phyloP scores from a whole-genome alignment of 169 alveolate species.

The Cryptosporidium tyzzeri region DNA sequence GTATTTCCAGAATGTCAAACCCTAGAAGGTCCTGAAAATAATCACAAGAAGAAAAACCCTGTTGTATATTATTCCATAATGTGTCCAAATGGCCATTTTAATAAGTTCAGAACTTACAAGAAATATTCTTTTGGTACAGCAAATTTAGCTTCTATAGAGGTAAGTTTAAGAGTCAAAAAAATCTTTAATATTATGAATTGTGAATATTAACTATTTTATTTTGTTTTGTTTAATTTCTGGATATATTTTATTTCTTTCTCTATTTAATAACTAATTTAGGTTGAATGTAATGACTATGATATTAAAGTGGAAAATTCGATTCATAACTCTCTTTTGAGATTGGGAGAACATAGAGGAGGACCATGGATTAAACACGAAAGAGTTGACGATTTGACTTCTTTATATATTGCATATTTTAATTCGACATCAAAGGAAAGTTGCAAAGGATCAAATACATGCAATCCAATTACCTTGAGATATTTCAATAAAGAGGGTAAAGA shows the following conservation, averaged over 20 bases:
- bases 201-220: neutral
- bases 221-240: neutral
- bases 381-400: slow-evolving; percentile 37
- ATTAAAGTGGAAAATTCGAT: slow-evolving; percentile 38
- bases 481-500: slow-evolving; percentile 47
- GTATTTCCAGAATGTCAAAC: slow-evolving; percentile 60
- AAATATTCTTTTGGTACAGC: slow-evolving; percentile 59
- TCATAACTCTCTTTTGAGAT: slow-evolving; percentile 22
- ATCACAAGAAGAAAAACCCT: slow-evolving; percentile 15
- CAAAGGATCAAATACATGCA: slow-evolving; percentile 58
- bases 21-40: slow-evolving; percentile 45
- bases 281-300: slow-evolving; percentile 50
- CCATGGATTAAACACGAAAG: slow-evolving; percentile 52
- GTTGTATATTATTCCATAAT: slow-evolving; percentile 41
- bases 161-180: slow-evolving; percentile 10
- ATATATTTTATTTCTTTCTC: neutral
- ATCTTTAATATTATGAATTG: neutral
- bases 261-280: neutral
- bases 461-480: slow-evolving; percentile 65
- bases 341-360: slow-evolving; percentile 55
- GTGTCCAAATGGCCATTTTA: slow-evolving; percentile 70
- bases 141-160: slow-evolving; percentile 70
- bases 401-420: slow-evolving; percentile 51
- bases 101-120: slow-evolving; percentile 42
- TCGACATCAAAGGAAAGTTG: slow-evolving; percentile 34